phyloP scores from a whole-genome alignment of 306 rosid genomes.

The Coriaria nepalensis region DNA sequence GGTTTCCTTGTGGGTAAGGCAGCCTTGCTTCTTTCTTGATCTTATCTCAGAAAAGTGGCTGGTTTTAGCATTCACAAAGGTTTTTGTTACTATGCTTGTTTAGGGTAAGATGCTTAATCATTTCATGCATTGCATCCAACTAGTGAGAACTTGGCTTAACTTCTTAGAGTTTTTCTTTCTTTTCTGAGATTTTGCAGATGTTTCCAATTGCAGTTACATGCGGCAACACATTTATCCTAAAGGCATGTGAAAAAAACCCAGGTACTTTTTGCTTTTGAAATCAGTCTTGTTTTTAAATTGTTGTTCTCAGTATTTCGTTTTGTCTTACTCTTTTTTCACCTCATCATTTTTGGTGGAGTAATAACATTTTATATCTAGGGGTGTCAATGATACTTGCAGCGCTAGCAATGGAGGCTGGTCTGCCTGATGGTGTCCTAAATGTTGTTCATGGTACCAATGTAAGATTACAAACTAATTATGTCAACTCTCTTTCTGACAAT shows the following conservation, averaged over 20 bases:
- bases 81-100: constrained; percentile 1
- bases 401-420: constrained; percentile 64
- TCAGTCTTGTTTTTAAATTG: constrained; percentile 2
- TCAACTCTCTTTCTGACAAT: background rate
- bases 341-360: background rate
- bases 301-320: background rate
- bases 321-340: background rate
- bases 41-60: constrained; percentile 1
- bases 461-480: constrained; percentile 12
- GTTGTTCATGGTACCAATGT: constrained; percentile 60
- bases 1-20: constrained; percentile 60
- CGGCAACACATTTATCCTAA: constrained; percentile 65
- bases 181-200: constrained; percentile 35
- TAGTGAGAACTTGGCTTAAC: background rate
- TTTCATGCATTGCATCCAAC: background rate
- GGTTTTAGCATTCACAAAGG: background rate
- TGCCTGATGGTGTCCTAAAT: constrained; percentile 66
- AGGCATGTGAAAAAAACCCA: constrained; percentile 59
- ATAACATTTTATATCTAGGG: constrained; percentile 16
- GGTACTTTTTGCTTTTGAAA: constrained; percentile 23
- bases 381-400: constrained; percentile 54
- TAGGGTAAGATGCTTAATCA: background rate
- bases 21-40: constrained; percentile 8
- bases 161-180: background rate
- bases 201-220: constrained; percentile 65